Base-by-base conservation (phyloP, 2,329 filamentous ascomycete genomes). In the Alternaria consortialis region DNA sequence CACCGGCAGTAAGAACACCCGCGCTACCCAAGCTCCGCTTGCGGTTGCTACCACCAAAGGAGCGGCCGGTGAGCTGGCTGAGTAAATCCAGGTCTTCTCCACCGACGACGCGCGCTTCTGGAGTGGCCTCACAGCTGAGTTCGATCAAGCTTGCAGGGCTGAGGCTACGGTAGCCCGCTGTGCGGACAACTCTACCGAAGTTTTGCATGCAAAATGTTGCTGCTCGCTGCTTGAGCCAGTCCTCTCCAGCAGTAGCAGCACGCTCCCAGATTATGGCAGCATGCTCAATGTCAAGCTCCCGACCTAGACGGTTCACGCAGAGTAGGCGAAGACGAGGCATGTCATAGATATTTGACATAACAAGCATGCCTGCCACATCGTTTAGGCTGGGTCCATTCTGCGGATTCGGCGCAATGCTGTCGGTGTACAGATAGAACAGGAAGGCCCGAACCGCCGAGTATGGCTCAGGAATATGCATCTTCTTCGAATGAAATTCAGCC, bases 311-410 rank as follows among this genome's bases (percentile, higher is more conserved):
- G 75, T 97, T 94, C 56, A 98, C 91, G 76, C 94, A 97, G 1
- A 98, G 85, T 7, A 97, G 86, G 20, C 94, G 91, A 25, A 99
- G 87, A 68, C 95, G 93, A 1, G 94, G 94, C 82, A 99, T 96
- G 75, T 97, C 94, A 81, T 99, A 99, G 47, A 98, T 92, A 77
- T 98, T 97, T 43, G 93, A 93, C 92, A 99, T 96, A 66, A 99
- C 94, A 3, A 99, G 86, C 79, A 99, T 88, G 8, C 95, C 94
- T 0, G 95, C 94, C 13, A 98, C 93, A 69, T 97, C 94, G 31
- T 90, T 88, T 20, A 97, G 87, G 8, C 81, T 84, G 0, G 87
- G 84, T 47, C 86, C 87, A 63, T 84, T 71, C 1, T 72, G 69
- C 15, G 76, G 74, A 25, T 76, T 71, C 0, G 74, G 69, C 5